Base-by-base conservation (phyloP, 768 basidiomycete species). In the Kwoniella bestiolae region DNA sequence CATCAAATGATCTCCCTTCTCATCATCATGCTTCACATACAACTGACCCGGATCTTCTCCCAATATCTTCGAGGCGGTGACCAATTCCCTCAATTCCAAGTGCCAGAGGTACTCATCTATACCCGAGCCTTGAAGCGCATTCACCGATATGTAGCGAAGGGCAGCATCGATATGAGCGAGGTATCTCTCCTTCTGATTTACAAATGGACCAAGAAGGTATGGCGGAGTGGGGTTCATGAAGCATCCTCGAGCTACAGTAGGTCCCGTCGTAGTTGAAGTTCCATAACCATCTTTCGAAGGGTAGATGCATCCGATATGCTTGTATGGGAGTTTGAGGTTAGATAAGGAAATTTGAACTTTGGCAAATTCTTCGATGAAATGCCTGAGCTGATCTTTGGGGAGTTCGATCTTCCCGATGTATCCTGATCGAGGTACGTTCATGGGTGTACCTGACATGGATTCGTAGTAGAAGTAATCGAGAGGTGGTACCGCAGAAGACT, bases 1-100 rank as follows among this genome's bases (percentile, higher is more conserved):
- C 45, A 80, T 58, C 16, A 74, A 64, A 23, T 79, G 75, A 67
- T 71, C 77, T 18, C 69, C 79, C 45, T 71, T 71, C 23, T 70
- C 68, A 32, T 76, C 60, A 49, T 47, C 58, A 56, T 74, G 70
- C 41, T 63, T 65, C 32, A 75, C 53, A 50, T 35, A 73, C 47
- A 67, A 67, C 5, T 32, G 29, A 18, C 46, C 60, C 16, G 46
- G 64, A 12, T 55, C 16, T 28, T 60, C 52, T 2, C 11, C 29
- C 4, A 69, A 38, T 4, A 47, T 23, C 23, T 34, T 11, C n/a
- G 41, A 56, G 11, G 5, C 21, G 25, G 1, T 28, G 12, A 69
- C 64, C 41, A 62, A 23, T n/a, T 62, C 59, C 29, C 53, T 11
- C 8, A 55, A 16, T 14, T 59, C 63, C 26, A 65, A 18, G 26